Percentiles rank a stretch among this genome's conserved stretches.
These are phyloP conservation scores for Rubia balearica DNA, from an alignment of 305 asterid species.

Conservation along the genomic window DNA sequence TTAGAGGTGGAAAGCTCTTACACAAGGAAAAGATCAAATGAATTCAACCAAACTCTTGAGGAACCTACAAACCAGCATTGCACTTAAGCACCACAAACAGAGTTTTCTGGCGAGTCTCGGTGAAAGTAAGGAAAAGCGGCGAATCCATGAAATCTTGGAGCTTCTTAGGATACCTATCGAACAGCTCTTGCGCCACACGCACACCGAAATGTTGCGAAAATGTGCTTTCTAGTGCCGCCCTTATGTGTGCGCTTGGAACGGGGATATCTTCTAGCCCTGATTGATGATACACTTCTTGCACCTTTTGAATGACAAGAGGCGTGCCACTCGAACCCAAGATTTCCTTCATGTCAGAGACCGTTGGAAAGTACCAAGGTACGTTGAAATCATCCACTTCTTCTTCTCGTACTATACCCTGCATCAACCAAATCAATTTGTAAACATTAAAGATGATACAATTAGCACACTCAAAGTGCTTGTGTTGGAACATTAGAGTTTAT, in stretches of 20 bases:
- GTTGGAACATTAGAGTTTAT: too few relatives aligned
- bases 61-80: background rate
- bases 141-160: background rate
- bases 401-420: conserved; percentile 10
- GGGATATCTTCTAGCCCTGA: background rate
- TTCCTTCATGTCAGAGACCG: conserved; percentile 6
- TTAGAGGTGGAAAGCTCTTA: too few relatives aligned
- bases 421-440: background rate
- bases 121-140: background rate
- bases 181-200: background rate
- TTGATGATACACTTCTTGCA: background rate
- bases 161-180: background rate
- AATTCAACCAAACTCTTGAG: background rate
- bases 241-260: background rate
- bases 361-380: conserved; percentile 8
- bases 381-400: conserved; percentile 5
- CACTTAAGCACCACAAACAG: background rate
- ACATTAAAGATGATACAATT: background rate
- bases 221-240: conserved; percentile 3
- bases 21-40: background rate
- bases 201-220: background rate
- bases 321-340: background rate
- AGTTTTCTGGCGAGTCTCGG: background rate
- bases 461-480: too few relatives aligned
- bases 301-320: background rate